phyloP scores from a whole-genome alignment of 169 alveolate genomes.

The Theileria parva region DNA sequence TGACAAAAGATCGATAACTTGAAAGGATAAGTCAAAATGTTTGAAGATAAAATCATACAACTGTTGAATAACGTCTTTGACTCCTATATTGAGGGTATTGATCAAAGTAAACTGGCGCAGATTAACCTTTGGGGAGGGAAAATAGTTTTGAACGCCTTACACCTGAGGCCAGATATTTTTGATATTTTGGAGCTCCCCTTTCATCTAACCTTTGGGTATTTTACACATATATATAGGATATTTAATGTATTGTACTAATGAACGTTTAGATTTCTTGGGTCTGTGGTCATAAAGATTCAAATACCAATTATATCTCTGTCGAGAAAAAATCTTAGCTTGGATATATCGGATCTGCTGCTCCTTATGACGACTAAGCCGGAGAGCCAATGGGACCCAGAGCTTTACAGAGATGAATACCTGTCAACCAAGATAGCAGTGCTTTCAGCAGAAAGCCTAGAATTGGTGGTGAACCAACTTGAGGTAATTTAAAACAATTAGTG shows the following conservation, averaged over 20 bases:
- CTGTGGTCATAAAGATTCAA: slow-evolving; percentile 41
- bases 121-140: slow-evolving; percentile 63
- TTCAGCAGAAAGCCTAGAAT: slow-evolving; percentile 56
- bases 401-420: slow-evolving; percentile 52
- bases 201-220: slow-evolving; percentile 61
- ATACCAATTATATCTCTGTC: slow-evolving; percentile 56
- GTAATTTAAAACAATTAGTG: slow-evolving; percentile 11
- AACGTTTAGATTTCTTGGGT: slow-evolving; percentile 30
- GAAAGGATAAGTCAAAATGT: slow-evolving; percentile 30
- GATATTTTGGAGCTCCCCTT: slow-evolving; percentile 67
- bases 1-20: not conserved
- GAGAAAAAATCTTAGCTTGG: slow-evolving; percentile 53
- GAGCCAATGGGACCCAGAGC: slow-evolving; percentile 60
- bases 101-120: slow-evolving; percentile 63
- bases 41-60: slow-evolving; percentile 50
- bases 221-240: not conserved
- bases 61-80: slow-evolving; percentile 43
- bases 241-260: not conserved
- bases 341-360: slow-evolving; percentile 44
- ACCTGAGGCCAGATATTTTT: slow-evolving; percentile 59
- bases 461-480: slow-evolving; percentile 59
- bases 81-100: slow-evolving; percentile 71
- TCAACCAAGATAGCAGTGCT: slow-evolving; percentile 53
- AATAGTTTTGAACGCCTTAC: slow-evolving; percentile 60
- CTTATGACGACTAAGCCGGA: slow-evolving; percentile 58